A percentile compares a stretch with the other conserved stretches of the same genome.
Conservation (phyloP, 352 stramenopile genomes). For the Phytopythium chamaehyphon region DNA sequence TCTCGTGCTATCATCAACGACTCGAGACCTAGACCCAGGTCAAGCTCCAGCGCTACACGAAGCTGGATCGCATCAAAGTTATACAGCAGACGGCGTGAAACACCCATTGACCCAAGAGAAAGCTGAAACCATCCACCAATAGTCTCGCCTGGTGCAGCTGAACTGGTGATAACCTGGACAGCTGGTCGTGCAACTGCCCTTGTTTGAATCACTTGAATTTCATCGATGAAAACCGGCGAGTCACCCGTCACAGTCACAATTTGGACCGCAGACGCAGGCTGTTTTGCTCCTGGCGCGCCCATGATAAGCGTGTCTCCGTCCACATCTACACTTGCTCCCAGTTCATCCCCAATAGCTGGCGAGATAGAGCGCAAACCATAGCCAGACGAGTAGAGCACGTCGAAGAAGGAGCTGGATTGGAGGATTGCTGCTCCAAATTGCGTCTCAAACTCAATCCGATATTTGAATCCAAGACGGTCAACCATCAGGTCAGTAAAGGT, state of each 20-base stretch:
- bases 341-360: conserved; percentile 45
- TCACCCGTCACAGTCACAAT: conserved; percentile 58
- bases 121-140: conserved; percentile 75
- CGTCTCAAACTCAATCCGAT: conserved; percentile 54
- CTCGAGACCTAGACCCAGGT: conserved; percentile 62
- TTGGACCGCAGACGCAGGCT: conserved; percentile 64
- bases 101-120: conserved; percentile 43
- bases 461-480: conserved; percentile 65
- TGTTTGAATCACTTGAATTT: conserved; percentile 68
- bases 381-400: conserved; percentile 67
- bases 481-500: conserved; percentile 71
- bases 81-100: conserved; percentile 53
- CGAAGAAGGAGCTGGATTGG: conserved; percentile 46
- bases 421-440: conserved; percentile 35
- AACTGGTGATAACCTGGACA: conserved; percentile 69
- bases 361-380: conserved; percentile 64
- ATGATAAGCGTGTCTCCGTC: conserved; percentile 64
- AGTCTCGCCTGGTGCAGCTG: conserved; percentile 52
- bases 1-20: conserved; percentile 51
- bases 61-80: conserved; percentile 70
- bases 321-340: conserved; percentile 68
- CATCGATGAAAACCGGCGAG: conserved; percentile 46
- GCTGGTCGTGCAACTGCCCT: conserved; percentile 48
- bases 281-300: conserved; percentile 50
- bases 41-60: conserved; percentile 62